These are phyloP conservation scores for Aspergillus avenaceus DNA, from an alignment of 495 filamentous ascomycete genomes.

Conservation along the genomic window DNA sequence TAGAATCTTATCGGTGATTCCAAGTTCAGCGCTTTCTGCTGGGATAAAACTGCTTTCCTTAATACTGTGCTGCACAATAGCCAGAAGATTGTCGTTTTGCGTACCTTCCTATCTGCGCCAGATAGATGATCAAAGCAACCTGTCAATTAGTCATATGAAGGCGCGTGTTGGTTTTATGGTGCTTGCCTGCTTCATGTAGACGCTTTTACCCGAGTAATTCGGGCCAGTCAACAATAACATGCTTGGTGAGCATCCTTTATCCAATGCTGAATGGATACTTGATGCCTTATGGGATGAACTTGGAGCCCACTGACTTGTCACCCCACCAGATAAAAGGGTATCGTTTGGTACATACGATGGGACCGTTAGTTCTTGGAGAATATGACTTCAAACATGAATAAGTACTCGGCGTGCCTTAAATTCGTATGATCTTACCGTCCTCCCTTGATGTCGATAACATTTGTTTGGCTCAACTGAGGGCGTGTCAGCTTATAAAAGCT, in stretches of 20 bases:
- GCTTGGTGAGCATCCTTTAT: conserved; percentile 45
- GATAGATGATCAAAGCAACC: conserved; percentile 84
- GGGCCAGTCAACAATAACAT: conserved; percentile 87
- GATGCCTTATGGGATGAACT: conserved; percentile 4
- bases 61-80: neutral
- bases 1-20: conserved; percentile 88
- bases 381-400: conserved; percentile 53
- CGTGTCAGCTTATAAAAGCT: conserved; percentile 65
- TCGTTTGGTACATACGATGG: conserved; percentile 84
- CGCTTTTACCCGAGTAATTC: conserved; percentile 94
- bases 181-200: conserved; percentile 83
- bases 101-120: conserved; percentile 83
- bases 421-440: conserved; percentile 55
- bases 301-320: conserved; percentile 18
- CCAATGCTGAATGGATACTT: neutral
- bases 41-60: conserved; percentile 66
- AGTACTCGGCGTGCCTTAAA: neutral
- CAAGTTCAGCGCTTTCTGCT: conserved; percentile 71
- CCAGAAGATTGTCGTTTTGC: neutral
- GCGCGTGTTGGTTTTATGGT: neutral
- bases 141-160: conserved; percentile 17
- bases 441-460: conserved; percentile 70
- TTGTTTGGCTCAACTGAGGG: conserved; percentile 67
- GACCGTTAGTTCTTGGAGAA: conserved; percentile 85
- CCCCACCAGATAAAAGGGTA: conserved; percentile 64